Percentiles rank a stretch among this genome's conserved stretches.
These are phyloP conservation scores for Chaetomium olivaceum DNA, from an alignment of 2,329 filamentous ascomycete genomes.

Conservation along the genomic window DNA sequence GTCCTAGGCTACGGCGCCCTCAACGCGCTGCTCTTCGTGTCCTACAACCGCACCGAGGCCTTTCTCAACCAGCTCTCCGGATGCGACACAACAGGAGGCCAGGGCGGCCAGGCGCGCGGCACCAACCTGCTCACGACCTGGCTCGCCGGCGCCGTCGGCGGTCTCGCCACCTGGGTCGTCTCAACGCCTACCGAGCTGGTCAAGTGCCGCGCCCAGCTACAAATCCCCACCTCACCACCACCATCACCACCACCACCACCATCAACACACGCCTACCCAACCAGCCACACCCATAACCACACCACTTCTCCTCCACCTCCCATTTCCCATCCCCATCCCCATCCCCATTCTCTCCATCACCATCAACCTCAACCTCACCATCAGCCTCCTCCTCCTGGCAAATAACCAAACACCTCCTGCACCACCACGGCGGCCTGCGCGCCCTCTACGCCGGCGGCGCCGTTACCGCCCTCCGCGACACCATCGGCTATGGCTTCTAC, in stretches of 20 bases:
- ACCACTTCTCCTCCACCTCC: no score
- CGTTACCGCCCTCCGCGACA: slow-evolving; percentile 80
- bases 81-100: slow-evolving; percentile 22
- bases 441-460: slow-evolving; percentile 80
- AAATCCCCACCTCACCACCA: slow-evolving; percentile 30
- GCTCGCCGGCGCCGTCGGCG: slow-evolving; percentile 76
- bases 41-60: slow-evolving; percentile 81
- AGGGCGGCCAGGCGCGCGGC: slow-evolving; percentile 32
- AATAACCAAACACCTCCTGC: slow-evolving; percentile 64
- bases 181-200: slow-evolving; percentile 88
- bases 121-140: slow-evolving; percentile 68
- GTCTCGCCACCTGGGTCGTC: slow-evolving; percentile 81
- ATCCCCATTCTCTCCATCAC: no score
- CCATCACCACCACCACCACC: background rate
- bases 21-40: slow-evolving; percentile 85
- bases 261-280: no score
- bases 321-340: no score
- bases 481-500: slow-evolving; percentile 95
- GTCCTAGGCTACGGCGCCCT: slow-evolving; percentile 87
- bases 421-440: slow-evolving; percentile 57
- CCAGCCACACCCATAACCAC: no score
- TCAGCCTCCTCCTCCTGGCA: slow-evolving; percentile 51
- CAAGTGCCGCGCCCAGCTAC: slow-evolving; percentile 85
- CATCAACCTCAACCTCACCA: no score
- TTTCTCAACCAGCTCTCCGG: slow-evolving; percentile 51